Evolutionary conservation across 169 alveolate genomes (phyloP).

Genomic region (Plasmodium berghei): DNA sequence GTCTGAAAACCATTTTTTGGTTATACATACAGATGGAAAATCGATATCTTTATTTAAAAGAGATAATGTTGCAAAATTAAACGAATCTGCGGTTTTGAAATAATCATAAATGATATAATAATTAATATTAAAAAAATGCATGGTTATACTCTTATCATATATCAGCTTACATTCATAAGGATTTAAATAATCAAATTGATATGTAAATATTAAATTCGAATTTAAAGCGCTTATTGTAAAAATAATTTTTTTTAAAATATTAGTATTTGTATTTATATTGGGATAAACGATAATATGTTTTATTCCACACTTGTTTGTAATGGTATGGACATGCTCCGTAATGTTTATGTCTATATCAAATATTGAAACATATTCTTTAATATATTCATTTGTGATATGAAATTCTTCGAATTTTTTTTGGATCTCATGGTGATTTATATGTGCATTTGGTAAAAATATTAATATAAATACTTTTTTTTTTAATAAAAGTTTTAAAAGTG

Average conservation of each 20-base stretch:
- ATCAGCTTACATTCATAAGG: constrained; percentile 65
- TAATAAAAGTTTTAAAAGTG: constrained; percentile 42
- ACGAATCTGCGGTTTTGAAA: constrained; percentile 52
- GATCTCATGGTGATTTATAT: constrained; percentile 16
- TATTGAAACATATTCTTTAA: constrained; percentile 38
- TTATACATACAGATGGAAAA: constrained; percentile 42
- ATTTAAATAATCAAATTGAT: constrained; percentile 46
- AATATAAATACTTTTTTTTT: constrained; percentile 19
- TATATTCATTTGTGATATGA: constrained; percentile 22
- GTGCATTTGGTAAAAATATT: constrained; percentile 37
- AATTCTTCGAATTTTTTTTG: constrained; percentile 31
- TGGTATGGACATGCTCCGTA: constrained; percentile 34
- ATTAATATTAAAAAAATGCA: constrained; percentile 60
- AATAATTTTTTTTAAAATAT: constrained; percentile 31
- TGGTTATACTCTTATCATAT: constrained; percentile 31
- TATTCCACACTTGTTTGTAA: constrained; percentile 41
- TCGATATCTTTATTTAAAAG: constrained; percentile 54
- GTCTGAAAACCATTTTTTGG: constrained; percentile 30
- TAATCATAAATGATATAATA: constrained; percentile 55
- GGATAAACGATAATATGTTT: constrained; percentile 60
- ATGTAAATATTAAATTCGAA: constrained; percentile 30
- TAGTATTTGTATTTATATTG: constrained; percentile 23
- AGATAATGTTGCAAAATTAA: constrained; percentile 49
- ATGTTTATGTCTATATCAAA: constrained; percentile 28
- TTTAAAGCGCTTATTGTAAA: constrained; percentile 67